Evolutionary conservation across 1,284 basidiomycete genomes (phyloP).

Genomic region (Malassezia dermatis): DNA sequence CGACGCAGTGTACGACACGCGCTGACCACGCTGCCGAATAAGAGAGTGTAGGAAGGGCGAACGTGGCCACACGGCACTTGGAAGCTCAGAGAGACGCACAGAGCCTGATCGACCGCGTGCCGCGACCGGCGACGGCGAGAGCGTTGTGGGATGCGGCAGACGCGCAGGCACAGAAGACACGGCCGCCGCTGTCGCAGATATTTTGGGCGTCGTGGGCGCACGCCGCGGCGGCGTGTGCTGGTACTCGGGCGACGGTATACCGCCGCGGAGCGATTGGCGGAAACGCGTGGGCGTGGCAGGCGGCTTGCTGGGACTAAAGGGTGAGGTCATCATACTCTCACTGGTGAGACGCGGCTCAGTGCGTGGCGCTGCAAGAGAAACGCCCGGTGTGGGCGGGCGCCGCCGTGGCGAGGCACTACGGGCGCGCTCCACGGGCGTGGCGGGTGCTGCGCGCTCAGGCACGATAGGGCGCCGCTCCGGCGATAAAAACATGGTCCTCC

Average conservation of each 20-base stretch:
- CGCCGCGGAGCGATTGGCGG: conserved; percentile 34
- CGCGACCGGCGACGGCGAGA: conserved; percentile 1
- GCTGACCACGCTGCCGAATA: conserved; percentile 19
- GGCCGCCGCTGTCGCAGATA: background rate
- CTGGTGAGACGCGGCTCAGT: background rate
- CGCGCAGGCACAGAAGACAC: background rate
- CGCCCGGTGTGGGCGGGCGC: background rate
- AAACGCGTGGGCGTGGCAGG: conserved; percentile 21
- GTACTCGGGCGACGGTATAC: conserved; percentile 27
- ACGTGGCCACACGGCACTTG: conserved; percentile 6
- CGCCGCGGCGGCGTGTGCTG: conserved; percentile 29
- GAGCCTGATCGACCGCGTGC: background rate
- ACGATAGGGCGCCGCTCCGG: background rate
- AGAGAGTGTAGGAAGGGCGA: conserved; percentile 15
- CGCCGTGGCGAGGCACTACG: background rate
- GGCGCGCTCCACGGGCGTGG: background rate
- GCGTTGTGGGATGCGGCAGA: background rate
- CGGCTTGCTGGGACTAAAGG: background rate
- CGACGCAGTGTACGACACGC: conserved; percentile 10
- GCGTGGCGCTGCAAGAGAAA: background rate
- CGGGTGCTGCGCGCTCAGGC: background rate
- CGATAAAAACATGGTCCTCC: conserved; percentile 14
- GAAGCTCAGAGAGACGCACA: conserved; percentile 3
- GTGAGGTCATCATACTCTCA: background rate
- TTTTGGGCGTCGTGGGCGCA: conserved; percentile 14